phyloP scores from a whole-genome alignment of 1,139 yeast genomes.

The Kodamaea anthophila region DNA sequence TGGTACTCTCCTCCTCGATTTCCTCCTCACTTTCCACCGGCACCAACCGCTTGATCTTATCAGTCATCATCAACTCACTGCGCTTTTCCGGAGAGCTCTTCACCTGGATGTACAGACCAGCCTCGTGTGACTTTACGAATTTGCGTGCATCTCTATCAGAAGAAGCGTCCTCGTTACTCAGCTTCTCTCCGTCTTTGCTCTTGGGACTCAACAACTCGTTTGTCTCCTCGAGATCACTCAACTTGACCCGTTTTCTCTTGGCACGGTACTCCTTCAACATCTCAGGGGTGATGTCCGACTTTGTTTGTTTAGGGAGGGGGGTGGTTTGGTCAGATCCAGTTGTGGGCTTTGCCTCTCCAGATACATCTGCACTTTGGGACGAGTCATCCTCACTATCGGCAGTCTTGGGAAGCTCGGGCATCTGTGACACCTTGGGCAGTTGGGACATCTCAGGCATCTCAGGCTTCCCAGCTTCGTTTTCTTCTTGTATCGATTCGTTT shows the following conservation, averaged over 20 bases:
- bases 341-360: too few relatives aligned
- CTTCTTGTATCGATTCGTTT: too few relatives aligned
- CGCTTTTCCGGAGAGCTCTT: constrained; percentile 1
- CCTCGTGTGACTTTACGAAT: neutral
- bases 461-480: too few relatives aligned
- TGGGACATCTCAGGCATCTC: too few relatives aligned
- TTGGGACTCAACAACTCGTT: neutral
- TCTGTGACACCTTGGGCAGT: too few relatives aligned
- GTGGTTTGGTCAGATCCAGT: too few relatives aligned
- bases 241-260: constrained; percentile 1
- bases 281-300: neutral
- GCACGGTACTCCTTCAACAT: constrained; percentile 2
- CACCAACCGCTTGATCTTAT: constrained; percentile 1
- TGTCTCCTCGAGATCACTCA: constrained; percentile 3
- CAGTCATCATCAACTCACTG: constrained; percentile 2
- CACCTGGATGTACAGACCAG: neutral
- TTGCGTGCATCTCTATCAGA: neutral
- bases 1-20: neutral
- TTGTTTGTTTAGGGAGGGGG: neutral
- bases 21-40: constrained; percentile 6
- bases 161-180: neutral
- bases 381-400: too few relatives aligned
- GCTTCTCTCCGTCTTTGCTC: neutral
- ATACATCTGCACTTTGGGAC: too few relatives aligned
- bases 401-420: too few relatives aligned